A percentile compares a stretch with the other conserved stretches of the same genome.
These are phyloP conservation scores for Sphagnum contortum DNA, from an alignment of 225 moss, liverwort and hornwort genomes.

Conservation along the genomic window DNA sequence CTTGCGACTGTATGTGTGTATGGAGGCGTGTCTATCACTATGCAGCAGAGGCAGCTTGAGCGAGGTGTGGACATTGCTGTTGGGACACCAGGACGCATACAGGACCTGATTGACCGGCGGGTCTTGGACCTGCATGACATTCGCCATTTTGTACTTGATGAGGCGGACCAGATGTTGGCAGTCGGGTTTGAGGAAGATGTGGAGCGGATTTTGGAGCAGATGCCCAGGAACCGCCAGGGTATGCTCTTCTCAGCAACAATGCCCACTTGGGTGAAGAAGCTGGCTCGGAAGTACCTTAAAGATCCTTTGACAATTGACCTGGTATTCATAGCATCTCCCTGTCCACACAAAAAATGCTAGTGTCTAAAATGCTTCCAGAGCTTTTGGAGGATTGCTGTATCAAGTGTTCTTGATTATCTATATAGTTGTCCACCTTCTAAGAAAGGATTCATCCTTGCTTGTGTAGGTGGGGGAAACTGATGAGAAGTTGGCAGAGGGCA, in stretches of 20 bases:
- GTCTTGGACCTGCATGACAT: conserved; percentile 28
- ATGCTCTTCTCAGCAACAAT: conserved; percentile 63
- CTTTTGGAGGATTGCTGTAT: too few relatives aligned
- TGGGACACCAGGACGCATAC: conserved; percentile 54
- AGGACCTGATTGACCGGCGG: conserved; percentile 42
- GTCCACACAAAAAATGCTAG: too few relatives aligned
- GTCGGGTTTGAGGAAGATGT: conserved; percentile 61
- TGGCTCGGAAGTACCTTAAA: conserved; percentile 41
- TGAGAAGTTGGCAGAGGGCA: conserved; percentile 56
- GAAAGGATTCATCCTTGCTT: too few relatives aligned
- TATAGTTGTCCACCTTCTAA: too few relatives aligned
- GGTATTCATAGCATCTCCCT: background rate
- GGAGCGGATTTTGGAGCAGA: conserved; percentile 40
- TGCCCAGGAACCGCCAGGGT: conserved; percentile 42
- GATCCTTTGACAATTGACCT: conserved; percentile 38
- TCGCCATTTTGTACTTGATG: conserved; percentile 51
- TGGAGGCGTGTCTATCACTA: conserved; percentile 40
- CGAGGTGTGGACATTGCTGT: conserved; percentile 54
- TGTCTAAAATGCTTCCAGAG: too few relatives aligned
- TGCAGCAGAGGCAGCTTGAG: conserved; percentile 42
- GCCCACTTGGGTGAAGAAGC: conserved; percentile 55
- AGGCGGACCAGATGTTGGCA: conserved; percentile 56
- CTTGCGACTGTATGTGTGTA: conserved; percentile 48
- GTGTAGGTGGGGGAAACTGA: conserved; percentile 37
- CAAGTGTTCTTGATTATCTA: too few relatives aligned